phyloP scores from a whole-genome alignment of 2,329 filamentous ascomycete species.

The Fusarium ambrosium region DNA sequence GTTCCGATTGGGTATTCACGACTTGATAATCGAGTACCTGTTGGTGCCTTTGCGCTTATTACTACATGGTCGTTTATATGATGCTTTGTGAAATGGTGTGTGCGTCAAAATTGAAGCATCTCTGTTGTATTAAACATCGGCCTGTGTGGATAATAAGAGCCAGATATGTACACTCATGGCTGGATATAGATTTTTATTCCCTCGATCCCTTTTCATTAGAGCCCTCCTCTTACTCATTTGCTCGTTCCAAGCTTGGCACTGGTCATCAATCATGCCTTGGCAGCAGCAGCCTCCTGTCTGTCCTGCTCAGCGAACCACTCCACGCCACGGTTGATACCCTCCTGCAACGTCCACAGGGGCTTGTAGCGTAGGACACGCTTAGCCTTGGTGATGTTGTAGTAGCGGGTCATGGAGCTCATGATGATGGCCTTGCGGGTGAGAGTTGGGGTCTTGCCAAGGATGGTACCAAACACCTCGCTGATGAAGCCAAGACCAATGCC shows the following conservation, averaged over 20 bases:
- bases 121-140: slow-evolving; percentile 24
- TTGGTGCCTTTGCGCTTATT: neutral
- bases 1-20: slow-evolving; percentile 45
- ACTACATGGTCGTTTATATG: neutral
- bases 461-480: slow-evolving; percentile 65
- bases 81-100: neutral
- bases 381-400: slow-evolving; percentile 83
- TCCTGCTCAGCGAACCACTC: slow-evolving; percentile 68
- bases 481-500: slow-evolving; percentile 66
- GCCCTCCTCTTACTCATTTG: slow-evolving; percentile 8
- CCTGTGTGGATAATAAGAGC: slow-evolving; percentile 22
- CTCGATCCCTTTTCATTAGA: slow-evolving; percentile 9
- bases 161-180: slow-evolving; percentile 17
- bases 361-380: slow-evolving; percentile 77
- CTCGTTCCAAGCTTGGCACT: slow-evolving; percentile 3
- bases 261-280: slow-evolving; percentile 40
- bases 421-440: slow-evolving; percentile 72
- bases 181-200: slow-evolving; percentile 12
- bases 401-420: slow-evolving; percentile 81
- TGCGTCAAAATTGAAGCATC: slow-evolving; percentile 6
- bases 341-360: slow-evolving; percentile 75
- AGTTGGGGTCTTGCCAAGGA: slow-evolving; percentile 67
- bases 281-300: slow-evolving; percentile 47
- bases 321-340: slow-evolving; percentile 70
- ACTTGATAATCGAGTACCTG: slow-evolving; percentile 16